Evolutionary conservation across 1,284 basidiomycete genomes (phyloP), one percentile per base, ranked within the genome.

Genomic region (Irpex sp.): DNA sequence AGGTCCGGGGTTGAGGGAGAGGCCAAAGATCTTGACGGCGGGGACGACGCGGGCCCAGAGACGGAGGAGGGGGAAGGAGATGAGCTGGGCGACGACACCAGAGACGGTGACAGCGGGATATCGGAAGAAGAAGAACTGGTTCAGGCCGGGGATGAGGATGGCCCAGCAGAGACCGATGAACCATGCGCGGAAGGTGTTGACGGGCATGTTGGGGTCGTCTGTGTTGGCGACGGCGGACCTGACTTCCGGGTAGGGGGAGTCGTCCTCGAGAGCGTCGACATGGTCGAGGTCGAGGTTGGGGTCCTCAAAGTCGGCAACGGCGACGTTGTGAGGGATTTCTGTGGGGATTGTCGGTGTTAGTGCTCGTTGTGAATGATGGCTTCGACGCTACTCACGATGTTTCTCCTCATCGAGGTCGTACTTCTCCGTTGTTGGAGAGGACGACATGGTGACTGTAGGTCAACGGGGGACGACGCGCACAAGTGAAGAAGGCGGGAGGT

Each of bases 221-320:
- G 85, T 87, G 71, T 91, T 89, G 49, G 87, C 84, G 26, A 92
- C 91, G 40, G 88, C 88, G 21, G 89, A 88, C 36, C 91, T 85
- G 31, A 93, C 91, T 71, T 92, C 89, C 5, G 88, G 88, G 71
- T 92, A 93, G 0, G 84, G 85, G 0, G 84, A 86, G 65, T 86
- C 84, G 61, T 84, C 82, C 73, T 85, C 82, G 64, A 34, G 58
- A 17, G 44, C 26, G 4, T 57, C 37, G 60, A 55, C 62, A n/a
- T 70, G 77, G 4, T 82, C 77, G 62, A 76, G 78, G 75, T 88
- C 82, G 60, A 87, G 76, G 70, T 90, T 89, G 15, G 87, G 88
- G 67, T 90, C 88, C 64, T 88, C 85, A 70, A 86, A 87, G 54
- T 82, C 79, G 51, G 79, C 70, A 52, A 73, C 19, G 6, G 65